Evolutionary conservation across 1,284 basidiomycete species (phyloP).

Genomic region (Rhodotorula mucilaginosa): DNA sequence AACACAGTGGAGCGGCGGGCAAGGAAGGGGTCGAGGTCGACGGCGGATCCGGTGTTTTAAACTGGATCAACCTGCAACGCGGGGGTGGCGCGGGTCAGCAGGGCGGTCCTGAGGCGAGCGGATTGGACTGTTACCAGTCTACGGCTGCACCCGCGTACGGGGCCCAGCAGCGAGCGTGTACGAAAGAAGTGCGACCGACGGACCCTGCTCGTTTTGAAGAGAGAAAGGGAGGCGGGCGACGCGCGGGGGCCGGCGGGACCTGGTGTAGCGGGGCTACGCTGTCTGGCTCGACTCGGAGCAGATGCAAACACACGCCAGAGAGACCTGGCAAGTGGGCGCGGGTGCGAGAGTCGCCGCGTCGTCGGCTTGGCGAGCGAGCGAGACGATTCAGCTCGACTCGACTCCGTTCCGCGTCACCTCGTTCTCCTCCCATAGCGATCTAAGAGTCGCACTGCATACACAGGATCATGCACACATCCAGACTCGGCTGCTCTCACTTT

Average conservation of each 20-base stretch:
- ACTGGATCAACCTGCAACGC: not conserved
- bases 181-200: not conserved
- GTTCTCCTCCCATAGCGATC: no score
- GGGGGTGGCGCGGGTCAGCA: not conserved
- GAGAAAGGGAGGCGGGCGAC: not conserved
- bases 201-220: slow-evolving; percentile 5
- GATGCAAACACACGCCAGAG: not conserved
- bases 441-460: no score
- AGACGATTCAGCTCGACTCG: not conserved
- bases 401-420: no score
- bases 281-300: not conserved
- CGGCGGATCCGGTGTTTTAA: not conserved
- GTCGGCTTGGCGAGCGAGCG: no score
- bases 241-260: not conserved
- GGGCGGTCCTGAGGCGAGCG: not conserved
- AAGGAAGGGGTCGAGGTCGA: not conserved
- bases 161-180: not conserved
- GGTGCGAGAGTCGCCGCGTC: not conserved
- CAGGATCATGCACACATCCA: no score
- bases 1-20: not conserved
- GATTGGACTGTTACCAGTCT: not conserved
- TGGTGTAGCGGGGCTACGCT: not conserved
- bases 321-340: slow-evolving; percentile 2
- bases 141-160: not conserved
- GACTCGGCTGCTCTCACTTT: no score